A percentile compares a stretch with the other conserved stretches of the same genome.
These are phyloP conservation scores for Cryphonectria japonica DNA, from an alignment of 2,329 filamentous ascomycete species.

Conservation along the genomic window DNA sequence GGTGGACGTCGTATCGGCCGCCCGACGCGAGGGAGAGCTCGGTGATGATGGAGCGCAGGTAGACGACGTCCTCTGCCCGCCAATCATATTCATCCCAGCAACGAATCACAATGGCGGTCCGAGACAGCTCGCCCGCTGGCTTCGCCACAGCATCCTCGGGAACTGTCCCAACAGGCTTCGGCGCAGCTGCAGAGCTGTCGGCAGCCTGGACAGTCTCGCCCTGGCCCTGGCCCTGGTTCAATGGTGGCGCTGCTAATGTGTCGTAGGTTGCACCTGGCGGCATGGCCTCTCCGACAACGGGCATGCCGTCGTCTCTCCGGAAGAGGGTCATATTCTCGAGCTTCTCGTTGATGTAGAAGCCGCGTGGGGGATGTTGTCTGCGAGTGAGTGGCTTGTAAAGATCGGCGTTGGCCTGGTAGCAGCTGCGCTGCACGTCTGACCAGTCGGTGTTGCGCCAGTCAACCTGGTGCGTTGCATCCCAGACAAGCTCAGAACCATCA, in stretches of 20 bases:
- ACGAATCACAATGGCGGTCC: slow-evolving; percentile 80
- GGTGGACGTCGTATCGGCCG: slow-evolving; percentile 83
- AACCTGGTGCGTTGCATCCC: slow-evolving; percentile 71
- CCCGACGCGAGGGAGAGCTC: slow-evolving; percentile 82
- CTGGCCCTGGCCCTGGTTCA: neutral
- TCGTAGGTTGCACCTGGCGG: slow-evolving; percentile 17
- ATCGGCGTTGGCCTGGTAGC: slow-evolving; percentile 69
- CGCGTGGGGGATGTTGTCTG: slow-evolving; percentile 47
- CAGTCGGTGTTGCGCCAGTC: slow-evolving; percentile 80
- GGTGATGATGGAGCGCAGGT: slow-evolving; percentile 80
- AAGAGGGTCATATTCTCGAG: slow-evolving; percentile 33
- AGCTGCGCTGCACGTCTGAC: slow-evolving; percentile 77
- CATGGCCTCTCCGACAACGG: slow-evolving; percentile 29
- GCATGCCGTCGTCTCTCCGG: slow-evolving; percentile 33
- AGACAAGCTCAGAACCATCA: slow-evolving; percentile 79
- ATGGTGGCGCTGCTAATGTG: neutral
- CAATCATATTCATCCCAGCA: slow-evolving; percentile 83
- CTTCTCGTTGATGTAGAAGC: slow-evolving; percentile 55
- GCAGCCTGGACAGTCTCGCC: slow-evolving; percentile 14
- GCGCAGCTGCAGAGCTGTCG: slow-evolving; percentile 27
- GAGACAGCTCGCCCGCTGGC: slow-evolving; percentile 46
- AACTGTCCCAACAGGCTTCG: slow-evolving; percentile 30
- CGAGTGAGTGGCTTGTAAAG: slow-evolving; percentile 63
- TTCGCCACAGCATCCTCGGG: slow-evolving; percentile 23
- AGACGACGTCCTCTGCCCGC: slow-evolving; percentile 78